Evolutionary conservation across 1,139 yeast species (phyloP).

Genomic region (Diutina neorugosa): DNA sequence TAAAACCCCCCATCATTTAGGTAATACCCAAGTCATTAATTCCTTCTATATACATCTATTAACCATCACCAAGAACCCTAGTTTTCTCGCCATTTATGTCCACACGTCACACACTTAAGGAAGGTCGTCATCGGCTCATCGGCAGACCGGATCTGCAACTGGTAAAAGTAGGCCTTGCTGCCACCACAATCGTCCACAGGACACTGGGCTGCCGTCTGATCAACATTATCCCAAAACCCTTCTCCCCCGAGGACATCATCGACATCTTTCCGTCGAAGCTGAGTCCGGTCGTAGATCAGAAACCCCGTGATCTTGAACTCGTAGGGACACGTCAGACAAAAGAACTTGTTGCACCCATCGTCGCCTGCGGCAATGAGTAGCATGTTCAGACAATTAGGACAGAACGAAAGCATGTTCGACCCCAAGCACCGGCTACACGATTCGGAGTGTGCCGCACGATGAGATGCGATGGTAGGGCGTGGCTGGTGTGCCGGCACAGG

Average conservation of each 20-base stretch:
- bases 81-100: slow-evolving; percentile 95
- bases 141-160: slow-evolving; percentile 86
- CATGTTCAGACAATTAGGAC: slow-evolving; percentile 91
- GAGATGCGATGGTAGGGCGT: not conserved
- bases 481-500: no score
- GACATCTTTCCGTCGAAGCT: slow-evolving; percentile 74
- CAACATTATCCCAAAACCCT: slow-evolving; percentile 98
- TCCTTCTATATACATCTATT: not conserved
- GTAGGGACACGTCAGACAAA: slow-evolving; percentile 91
- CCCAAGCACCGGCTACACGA: no score
- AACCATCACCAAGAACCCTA: slow-evolving; percentile 14
- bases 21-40: no score
- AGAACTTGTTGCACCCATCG: slow-evolving; percentile 41
- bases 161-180: slow-evolving; percentile 91
- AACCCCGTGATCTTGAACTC: slow-evolving; percentile 78
- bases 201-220: slow-evolving; percentile 81
- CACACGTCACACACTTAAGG: slow-evolving; percentile 85
- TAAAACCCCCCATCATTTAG: not conserved
- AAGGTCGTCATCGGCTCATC: slow-evolving; percentile 96
- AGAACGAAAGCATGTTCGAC: slow-evolving; percentile 60
- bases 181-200: slow-evolving; percentile 80
- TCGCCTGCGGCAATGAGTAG: slow-evolving; percentile 39
- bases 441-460: not conserved
- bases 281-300: slow-evolving; percentile 76
- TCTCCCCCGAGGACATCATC: slow-evolving; percentile 96